phyloP scores from a whole-genome alignment of 305 asterid genomes.

The Fraxinus floribunda region DNA sequence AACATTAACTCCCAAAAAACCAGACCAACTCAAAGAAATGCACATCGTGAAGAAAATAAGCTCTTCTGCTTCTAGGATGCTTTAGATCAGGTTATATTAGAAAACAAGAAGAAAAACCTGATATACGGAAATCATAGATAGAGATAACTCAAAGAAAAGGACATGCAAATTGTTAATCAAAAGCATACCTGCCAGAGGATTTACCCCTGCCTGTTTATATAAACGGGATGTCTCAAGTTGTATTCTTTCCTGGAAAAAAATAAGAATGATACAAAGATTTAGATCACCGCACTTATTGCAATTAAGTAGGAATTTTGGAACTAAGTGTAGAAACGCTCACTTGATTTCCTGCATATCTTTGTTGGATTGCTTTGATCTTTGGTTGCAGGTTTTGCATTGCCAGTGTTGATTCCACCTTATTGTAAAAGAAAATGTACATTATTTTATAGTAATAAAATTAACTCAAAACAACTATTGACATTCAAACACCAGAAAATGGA shows the following conservation, averaged over 20 bases:
- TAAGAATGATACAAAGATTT: constrained; percentile 10
- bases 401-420: constrained; percentile 91
- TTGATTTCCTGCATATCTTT: constrained; percentile 98
- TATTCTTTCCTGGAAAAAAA: constrained; percentile 80
- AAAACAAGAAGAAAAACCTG: background rate
- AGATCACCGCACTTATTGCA: constrained; percentile 20
- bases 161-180: constrained; percentile 13
- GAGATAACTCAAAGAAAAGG: constrained; percentile 14
- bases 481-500: constrained; percentile 1
- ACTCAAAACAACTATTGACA: constrained; percentile 6
- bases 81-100: background rate
- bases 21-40: background rate
- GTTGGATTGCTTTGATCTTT: constrained; percentile 94
- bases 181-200: constrained; percentile 81
- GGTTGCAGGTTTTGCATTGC: constrained; percentile 99
- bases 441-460: constrained; percentile 13
- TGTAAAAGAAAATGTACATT: constrained; percentile 24
- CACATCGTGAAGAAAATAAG: background rate
- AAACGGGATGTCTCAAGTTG: constrained; percentile 97
- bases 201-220: constrained; percentile 83
- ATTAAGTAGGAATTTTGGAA: background rate
- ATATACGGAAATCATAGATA: background rate
- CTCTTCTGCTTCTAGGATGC: background rate
- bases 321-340: constrained; percentile 38
- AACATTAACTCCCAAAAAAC: background rate